A percentile compares a stretch with the other conserved stretches of the same genome.
These are phyloP conservation scores for Hygrocybe punicea DNA, from an alignment of 768 basidiomycete species.

Conservation along the genomic window DNA sequence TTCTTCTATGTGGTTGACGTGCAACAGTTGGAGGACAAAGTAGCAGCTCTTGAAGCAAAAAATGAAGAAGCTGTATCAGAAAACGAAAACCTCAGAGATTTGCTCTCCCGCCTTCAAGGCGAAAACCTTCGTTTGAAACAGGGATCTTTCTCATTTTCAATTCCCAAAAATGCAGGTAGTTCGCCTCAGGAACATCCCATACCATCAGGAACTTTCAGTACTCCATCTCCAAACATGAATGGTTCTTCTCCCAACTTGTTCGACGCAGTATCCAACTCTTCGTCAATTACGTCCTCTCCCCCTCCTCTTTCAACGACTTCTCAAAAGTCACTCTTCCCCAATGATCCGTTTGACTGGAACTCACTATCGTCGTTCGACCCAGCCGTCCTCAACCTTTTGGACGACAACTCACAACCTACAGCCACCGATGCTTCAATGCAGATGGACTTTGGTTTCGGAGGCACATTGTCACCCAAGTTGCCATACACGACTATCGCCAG, in stretches of 20 bases:
- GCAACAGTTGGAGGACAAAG: slow-evolving; percentile 82
- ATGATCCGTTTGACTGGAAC: slow-evolving; percentile 57
- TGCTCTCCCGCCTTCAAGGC: slow-evolving; percentile 77
- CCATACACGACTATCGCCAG: slow-evolving; percentile 78
- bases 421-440: slow-evolving; percentile 57
- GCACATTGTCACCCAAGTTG: slow-evolving; percentile 39
- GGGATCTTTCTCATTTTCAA: slow-evolving; percentile 41
- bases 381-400: slow-evolving; percentile 57
- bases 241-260: slow-evolving; percentile 13
- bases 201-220: slow-evolving; percentile 14
- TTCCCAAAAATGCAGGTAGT: slow-evolving; percentile 23
- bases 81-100: slow-evolving; percentile 86
- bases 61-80: slow-evolving; percentile 69
- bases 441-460: slow-evolving; percentile 58
- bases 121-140: slow-evolving; percentile 85
- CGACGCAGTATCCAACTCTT: slow-evolving; percentile 8
- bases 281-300: slow-evolving; percentile 17
- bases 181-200: slow-evolving; percentile 17
- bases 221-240: slow-evolving; percentile 28
- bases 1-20: slow-evolving; percentile 4
- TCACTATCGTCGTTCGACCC: slow-evolving; percentile 71
- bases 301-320: slow-evolving; percentile 20
- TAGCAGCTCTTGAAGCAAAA: slow-evolving; percentile 81
- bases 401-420: slow-evolving; percentile 54
- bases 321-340: slow-evolving; percentile 28